Base-by-base conservation (phyloP, 1,284 basidiomycete species). In the Marasmius tenuissimus region DNA sequence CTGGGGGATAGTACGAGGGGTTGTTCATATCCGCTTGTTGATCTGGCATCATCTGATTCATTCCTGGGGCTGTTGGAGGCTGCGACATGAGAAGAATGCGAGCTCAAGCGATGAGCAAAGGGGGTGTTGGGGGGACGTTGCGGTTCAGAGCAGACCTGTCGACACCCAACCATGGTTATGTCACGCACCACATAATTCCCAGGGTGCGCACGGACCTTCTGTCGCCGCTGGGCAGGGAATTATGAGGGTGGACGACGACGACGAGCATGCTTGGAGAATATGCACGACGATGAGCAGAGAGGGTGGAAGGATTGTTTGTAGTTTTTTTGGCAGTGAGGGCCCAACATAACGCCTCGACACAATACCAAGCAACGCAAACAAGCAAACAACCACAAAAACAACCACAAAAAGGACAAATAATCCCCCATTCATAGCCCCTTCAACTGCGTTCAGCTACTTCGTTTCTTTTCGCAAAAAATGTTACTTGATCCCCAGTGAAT, bases 1-100 rank as follows among this genome's bases (percentile, higher is more conserved):
- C 85, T 63, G 82, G 83, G 54, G 88, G 89, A 70, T 91, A 92
- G 75, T 92, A 92, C 12, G 83, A 82, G 69, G 82, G 85, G 57
- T 81, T 80, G 22, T 79, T 68, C 65, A 83, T 75, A 63, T 87
- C 85, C 64, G 78, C 77, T 57, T 71, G 66, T 33, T 74, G 75
- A 65, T 82, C 80, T n/a, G 75, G 70, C 68, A 82, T 76, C 77
- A 82, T 80, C 62, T 75, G 71, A 54, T 75, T 75, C 71, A 82
- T 78, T 60, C 72, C 75, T 67, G 76, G 76, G 22, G 76, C 75
- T 38, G 73, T 72, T 49, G 72, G 76, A 65, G 75, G 76, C 63
- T 71, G 77, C 14, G 73, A 71, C 74, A 80, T 80, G 75, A 45
- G 35, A 42, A 39, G 20, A 4, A 33, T 42, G 16, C 11, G 27